Percentiles rank a stretch among this genome's conserved stretches.
phyloP scores from a whole-genome alignment of 495 filamentous ascomycete species.

The Penicillium dipodomyicola region DNA sequence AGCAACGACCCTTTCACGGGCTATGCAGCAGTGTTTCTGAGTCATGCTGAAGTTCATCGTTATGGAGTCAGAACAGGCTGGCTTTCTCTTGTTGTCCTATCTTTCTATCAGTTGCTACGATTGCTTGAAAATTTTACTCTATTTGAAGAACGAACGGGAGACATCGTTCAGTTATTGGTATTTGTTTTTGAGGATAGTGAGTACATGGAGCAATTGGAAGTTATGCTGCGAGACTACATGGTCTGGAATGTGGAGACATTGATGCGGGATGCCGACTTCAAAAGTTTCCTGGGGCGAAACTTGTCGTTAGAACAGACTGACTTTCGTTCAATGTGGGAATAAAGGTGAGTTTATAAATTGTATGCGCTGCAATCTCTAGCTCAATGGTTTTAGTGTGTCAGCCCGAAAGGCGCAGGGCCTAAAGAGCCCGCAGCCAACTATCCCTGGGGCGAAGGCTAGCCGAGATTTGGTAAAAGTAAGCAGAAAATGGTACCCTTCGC shows the following conservation, averaged over 20 bases:
- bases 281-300: neutral
- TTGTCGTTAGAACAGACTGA: constrained; percentile 7
- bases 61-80: constrained; percentile 30
- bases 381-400: constrained; percentile 2
- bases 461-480: no score
- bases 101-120: neutral
- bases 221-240: constrained; percentile 6
- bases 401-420: no score
- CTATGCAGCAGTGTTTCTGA: constrained; percentile 31
- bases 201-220: constrained; percentile 23
- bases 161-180: neutral
- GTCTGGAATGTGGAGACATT: constrained; percentile 8
- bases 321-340: constrained; percentile 12
- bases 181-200: constrained; percentile 35
- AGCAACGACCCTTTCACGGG: constrained; percentile 12
- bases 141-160: no score
- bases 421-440: no score
- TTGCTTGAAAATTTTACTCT: no score
- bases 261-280: constrained; percentile 3
- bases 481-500: no score
- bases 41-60: constrained; percentile 32
- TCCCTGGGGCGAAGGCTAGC: no score
- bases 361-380: constrained; percentile 5
- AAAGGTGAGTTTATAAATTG: constrained; percentile 2
- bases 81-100: constrained; percentile 25